A percentile compares a stretch with the other conserved stretches of the same genome.
Conservation (phyloP, 768 basidiomycete genomes). For the Termitomyces sp. region DNA sequence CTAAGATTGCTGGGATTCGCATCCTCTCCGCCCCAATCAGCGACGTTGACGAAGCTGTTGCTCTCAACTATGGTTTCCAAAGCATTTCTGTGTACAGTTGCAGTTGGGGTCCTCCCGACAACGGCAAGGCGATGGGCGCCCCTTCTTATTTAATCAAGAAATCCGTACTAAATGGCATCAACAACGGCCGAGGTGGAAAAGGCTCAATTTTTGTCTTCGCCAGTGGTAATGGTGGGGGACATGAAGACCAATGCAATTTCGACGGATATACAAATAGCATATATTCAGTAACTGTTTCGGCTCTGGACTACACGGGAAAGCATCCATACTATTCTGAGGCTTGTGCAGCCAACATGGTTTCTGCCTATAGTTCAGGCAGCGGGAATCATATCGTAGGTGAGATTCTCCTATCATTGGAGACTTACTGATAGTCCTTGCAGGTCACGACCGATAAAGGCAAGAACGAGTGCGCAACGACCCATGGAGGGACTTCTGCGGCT, state of each 20-base stretch:
- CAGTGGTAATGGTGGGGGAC: conserved; percentile 88
- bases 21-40: conserved; percentile 92
- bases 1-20: conserved; percentile 91
- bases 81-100: conserved; percentile 91
- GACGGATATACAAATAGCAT: conserved; percentile 99
- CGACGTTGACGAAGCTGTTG: conserved; percentile 91
- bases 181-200: conserved; percentile 82
- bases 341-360: conserved; percentile 94
- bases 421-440: conserved; percentile 32
- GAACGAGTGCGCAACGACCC: conserved; percentile 68
- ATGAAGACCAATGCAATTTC: conserved; percentile 97
- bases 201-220: conserved; percentile 97
- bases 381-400: conserved; percentile 82
- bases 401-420: background rate
- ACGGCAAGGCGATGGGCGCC: conserved; percentile 90
- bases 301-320: conserved; percentile 84
- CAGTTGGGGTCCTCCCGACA: conserved; percentile 97
- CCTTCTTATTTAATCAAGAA: conserved; percentile 89
- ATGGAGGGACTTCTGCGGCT: conserved; percentile 98
- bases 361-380: conserved; percentile 91
- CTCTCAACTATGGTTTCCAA: conserved; percentile 91
- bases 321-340: conserved; percentile 96
- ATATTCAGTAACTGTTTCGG: conserved; percentile 92
- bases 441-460: conserved; percentile 92
- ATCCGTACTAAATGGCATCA: conserved; percentile 89